Percentiles rank a stretch among this genome's conserved stretches.
Conservation (phyloP, 2,329 filamentous ascomycete genomes). For the Xylariales sp. region DNA sequence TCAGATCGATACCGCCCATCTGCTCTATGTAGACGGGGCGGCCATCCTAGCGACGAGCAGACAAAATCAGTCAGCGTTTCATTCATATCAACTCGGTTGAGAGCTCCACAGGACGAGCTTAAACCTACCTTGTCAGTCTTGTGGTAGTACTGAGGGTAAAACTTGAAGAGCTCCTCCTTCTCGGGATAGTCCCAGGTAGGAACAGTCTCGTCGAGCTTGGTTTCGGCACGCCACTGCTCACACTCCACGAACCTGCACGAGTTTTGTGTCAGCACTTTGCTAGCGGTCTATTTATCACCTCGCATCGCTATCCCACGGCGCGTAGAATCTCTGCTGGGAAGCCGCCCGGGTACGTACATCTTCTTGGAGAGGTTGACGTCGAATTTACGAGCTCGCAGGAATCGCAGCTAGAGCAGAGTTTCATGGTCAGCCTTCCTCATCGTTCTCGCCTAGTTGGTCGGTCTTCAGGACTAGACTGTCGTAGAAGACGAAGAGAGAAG, state of each 20-base stretch:
- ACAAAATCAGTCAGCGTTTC: too few species aligned
- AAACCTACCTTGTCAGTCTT: constrained; percentile 74
- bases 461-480: background rate
- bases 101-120: too few species aligned
- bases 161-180: constrained; percentile 78
- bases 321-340: too few species aligned
- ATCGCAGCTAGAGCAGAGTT: constrained; percentile 61
- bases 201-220: constrained; percentile 76
- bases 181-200: constrained; percentile 82
- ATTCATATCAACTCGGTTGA: too few species aligned
- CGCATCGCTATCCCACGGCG: too few species aligned
- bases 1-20: constrained; percentile 88
- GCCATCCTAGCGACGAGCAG: constrained; percentile 63
- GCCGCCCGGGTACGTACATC: constrained; percentile 62
- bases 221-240: constrained; percentile 88
- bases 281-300: background rate
- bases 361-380: constrained; percentile 77
- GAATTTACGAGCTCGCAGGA: constrained; percentile 93
- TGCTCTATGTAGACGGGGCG: constrained; percentile 97
- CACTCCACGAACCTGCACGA: constrained; percentile 74
- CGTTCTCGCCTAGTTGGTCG: too few species aligned
- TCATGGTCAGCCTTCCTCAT: too few species aligned
- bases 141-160: constrained; percentile 99
- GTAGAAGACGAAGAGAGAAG: background rate
- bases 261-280: background rate